Base-by-base conservation (phyloP, 257 asterid genomes). In the Fraxinus pennsylvanica region DNA sequence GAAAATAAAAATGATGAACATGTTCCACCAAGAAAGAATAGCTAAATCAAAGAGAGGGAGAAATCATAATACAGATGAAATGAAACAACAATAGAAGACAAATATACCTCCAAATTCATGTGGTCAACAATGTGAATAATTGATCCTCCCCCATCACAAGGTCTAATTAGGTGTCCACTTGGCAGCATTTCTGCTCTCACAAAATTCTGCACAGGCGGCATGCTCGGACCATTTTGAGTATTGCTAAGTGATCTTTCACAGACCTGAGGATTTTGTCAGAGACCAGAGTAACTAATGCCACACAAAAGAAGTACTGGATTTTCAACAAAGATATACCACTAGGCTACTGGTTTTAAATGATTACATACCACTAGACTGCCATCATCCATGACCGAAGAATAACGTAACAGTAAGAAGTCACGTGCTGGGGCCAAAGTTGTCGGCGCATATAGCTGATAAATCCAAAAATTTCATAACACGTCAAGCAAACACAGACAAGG, bases 371-470 rank as follows among this genome's bases (percentile, higher is more conserved):
- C 97, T 77, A 91, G 79, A 79, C 97, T 93, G 73, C 98, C 96
- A 87, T 91, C 98, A 12, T 93, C 98, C 97, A 89, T 90, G 9
- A 90, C 87, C 22, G 96, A 89, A 54, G 97, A 90, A 79, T 85
- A 91, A 82, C 98, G 97, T 27, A 93, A 68, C 84, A 93, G 86
- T 92, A 91, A 93, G 81, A 93, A 91, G 85, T 93, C 98, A 80
- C 98, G 98, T 73, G 94, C 97, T 17, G 98, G 96, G 41, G 97
- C 97, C 90, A 93, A 75, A 67, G 98, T 93, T 27, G 98, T 93
- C 3, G 98, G 97, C 78, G 97, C 97, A 75, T 93, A 93, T 12
- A 93, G 82, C 98, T 93, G 65, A 54, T 54, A 54, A 54, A 54
- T 54, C 65, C 65, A 54, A 54, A 54, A 54, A 14, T 54, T 19